Evolutionary conservation across 176 grass and related monocot species (phyloP), one percentile per base, ranked within the genome.

Genomic region (Aegilops speltoides): DNA sequence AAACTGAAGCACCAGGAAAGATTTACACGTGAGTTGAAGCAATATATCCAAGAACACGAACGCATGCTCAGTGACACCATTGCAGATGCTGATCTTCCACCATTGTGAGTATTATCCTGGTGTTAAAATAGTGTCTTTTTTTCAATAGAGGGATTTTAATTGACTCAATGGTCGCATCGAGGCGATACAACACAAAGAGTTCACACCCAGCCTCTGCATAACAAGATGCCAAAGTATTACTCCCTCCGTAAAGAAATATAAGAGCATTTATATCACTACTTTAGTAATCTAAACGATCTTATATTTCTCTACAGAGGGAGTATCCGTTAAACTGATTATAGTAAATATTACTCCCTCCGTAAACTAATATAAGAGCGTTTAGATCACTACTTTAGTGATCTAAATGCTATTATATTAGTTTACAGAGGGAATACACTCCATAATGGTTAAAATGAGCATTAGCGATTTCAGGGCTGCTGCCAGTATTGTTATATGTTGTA

Each of bases 21-120:
- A 17, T 87, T 94, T 79, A 87, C 86, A 15, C 88, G 80, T 77
- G 95, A 97, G 67, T 56, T 94, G 73, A 97, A 97, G 79, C 83
- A 89, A 78, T 87, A 74, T 74, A 97, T 97, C 79, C 95, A 97
- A 87, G 92, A 97, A 63, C 95, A 97, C 79, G 90, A 97, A 52
- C 88, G 94, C 69, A 92, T 92, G 87, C 88, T 97, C 15, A 92
- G 92, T 85, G 94, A 97, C 79, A 82, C 84, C 73, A 85, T 94
- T 78, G 82, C 86, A 71, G 95, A 97, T 93, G 62, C 72, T 2
- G 95, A 97, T 92, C 85, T 95, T 77, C 89, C 89, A 77, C 52
- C 69, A 85, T 54, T 85, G 89, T 91, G 73, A 88, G 82, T 82
- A 7, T 31, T 25, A 10, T 69, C 17, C 36, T 76, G 62, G 2